Evolutionary conservation across 257 asterid genomes (phyloP), one percentile per base, ranked within the genome.

Genomic region (Solanum chiquidenum): DNA sequence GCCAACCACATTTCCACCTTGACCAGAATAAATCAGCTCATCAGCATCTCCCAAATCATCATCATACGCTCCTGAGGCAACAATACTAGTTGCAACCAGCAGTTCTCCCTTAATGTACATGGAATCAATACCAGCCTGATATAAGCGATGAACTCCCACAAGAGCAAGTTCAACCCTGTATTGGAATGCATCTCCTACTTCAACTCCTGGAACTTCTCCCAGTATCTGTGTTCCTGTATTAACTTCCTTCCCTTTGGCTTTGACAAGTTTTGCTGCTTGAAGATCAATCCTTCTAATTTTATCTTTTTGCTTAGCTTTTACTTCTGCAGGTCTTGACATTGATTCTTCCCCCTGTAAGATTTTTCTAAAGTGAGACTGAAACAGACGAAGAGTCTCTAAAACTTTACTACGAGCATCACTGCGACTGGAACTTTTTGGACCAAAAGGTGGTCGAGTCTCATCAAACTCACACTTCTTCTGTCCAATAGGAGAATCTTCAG

Each of bases 111-210:
- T 83, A 55, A 55, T 55, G 82, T 91, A 90, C 88, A 85, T 66
- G 69, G 86, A 92, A 88, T 96, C 98, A 83, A 96, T 96, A 85
- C 98, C 98, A 60, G 93, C 95, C 84, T 94, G 96, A 90, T 88
- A 94, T 5, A 89, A 91, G 88, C 93, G 93, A 93, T 96, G 99
- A 85, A 96, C 86, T 13, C 98, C 99, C 82, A 94, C 95, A 86
- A 95, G 86, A 23, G 95, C 94, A 84, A 96, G 97, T 90, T 96
- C 99, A 40, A 89, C 98, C 86, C 98, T 92, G 90, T 93, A 96
- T 89, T 93, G 98, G 89, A 94, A 96, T 90, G 92, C 98, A 75
- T 95, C 99, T 1, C 99, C 99, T 80, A 95, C 95, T 89, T 94
- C 97, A 87, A 96, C 92, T 40, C 93, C 93, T 11, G 93, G 93